Evolutionary conservation across 805 yeast genomes (phyloP).

Genomic region (Phaffomyces antillensis): DNA sequence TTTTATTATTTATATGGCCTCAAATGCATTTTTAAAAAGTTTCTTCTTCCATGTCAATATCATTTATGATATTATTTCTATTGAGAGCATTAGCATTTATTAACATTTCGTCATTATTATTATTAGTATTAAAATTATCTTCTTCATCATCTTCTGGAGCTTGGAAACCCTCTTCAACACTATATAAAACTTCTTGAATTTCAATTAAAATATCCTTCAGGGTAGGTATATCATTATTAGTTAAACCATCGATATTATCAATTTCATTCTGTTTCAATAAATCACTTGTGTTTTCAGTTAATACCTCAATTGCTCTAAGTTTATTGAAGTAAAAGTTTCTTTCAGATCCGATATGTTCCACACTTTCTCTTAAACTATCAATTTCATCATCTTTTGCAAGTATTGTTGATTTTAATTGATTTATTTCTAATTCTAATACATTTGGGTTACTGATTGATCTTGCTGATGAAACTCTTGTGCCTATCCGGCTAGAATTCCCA

Average conservation of each 20-base stretch:
- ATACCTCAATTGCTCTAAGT: slow-evolving; percentile 78
- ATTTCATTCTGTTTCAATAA: slow-evolving; percentile 30
- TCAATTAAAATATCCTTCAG: slow-evolving; percentile 43
- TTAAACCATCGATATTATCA: slow-evolving; percentile 5
- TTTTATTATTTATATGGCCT: not conserved
- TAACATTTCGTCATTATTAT: too few relatives aligned
- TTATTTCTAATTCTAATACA: slow-evolving; percentile 37
- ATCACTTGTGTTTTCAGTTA: slow-evolving; percentile 59
- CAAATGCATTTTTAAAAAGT: slow-evolving; percentile 20
- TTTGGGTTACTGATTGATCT: too few relatives aligned
- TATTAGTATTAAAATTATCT: not conserved
- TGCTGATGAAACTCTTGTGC: slow-evolving; percentile 17
- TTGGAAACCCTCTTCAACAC: slow-evolving; percentile 80
- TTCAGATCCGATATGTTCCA: slow-evolving; percentile 69
- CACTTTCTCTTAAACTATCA: slow-evolving; percentile 48
- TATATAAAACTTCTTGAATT: slow-evolving; percentile 69
- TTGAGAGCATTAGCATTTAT: too few relatives aligned
- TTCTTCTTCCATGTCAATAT: slow-evolving; percentile 28
- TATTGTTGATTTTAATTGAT: slow-evolving; percentile 36
- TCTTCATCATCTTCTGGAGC: slow-evolving; percentile 36
- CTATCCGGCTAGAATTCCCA: not conserved
- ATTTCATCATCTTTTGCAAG: slow-evolving; percentile 40
- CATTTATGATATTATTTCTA: slow-evolving; percentile 4
- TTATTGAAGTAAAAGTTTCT: slow-evolving; percentile 88
- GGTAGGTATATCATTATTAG: slow-evolving; percentile 19